Percentiles rank a stretch among this genome's conserved stretches.
phyloP scores from a whole-genome alignment of 495 filamentous ascomycete genomes.

The Aspergillus avenaceus region DNA sequence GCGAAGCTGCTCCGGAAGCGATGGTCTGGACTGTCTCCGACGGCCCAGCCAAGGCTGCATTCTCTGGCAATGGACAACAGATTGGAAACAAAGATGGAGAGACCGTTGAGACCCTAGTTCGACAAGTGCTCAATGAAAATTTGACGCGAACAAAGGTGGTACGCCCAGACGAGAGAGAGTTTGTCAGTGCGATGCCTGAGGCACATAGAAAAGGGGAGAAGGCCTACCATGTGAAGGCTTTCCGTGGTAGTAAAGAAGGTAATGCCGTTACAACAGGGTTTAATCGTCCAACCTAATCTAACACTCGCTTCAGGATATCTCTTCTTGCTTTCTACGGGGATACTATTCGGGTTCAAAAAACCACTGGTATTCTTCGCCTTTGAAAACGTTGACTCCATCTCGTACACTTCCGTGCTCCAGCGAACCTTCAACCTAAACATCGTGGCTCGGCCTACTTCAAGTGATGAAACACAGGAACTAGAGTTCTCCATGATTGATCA shows the following conservation, averaged over 20 bases:
- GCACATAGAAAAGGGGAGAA: conserved; percentile 85
- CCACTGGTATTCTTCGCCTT: conserved; percentile 84
- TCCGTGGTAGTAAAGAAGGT: conserved; percentile 91
- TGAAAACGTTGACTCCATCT: conserved; percentile 70
- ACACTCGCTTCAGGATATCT: conserved; percentile 59
- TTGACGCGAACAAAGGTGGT: conserved; percentile 57
- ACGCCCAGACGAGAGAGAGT: conserved; percentile 66
- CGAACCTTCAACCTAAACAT: conserved; percentile 92
- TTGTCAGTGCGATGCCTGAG: conserved; percentile 72
- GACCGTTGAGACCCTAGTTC: conserved; percentile 59
- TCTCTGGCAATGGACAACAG: conserved; percentile 34
- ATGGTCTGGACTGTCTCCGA: conserved; percentile 81
- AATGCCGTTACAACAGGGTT: no score
- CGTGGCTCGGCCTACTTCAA: conserved; percentile 43
- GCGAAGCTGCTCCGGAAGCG: conserved; percentile 51
- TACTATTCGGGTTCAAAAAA: conserved; percentile 95
- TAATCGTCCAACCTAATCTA: conserved; percentile 4
- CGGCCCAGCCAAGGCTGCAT: conserved; percentile 59
- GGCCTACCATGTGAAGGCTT: conserved; percentile 88
- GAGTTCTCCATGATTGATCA: conserved; percentile 88
- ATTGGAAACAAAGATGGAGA: conserved; percentile 47
- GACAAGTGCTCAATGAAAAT: conserved; percentile 59
- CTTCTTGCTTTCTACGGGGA: conserved; percentile 81
- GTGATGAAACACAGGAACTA: conserved; percentile 59
- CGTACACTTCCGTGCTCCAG: conserved; percentile 85